A percentile compares a stretch with the other conserved stretches of the same genome.
Evolutionary conservation across 192 early-diverging fungal genomes (phyloP).

Genomic region (Fimicolochytrium jonesii): DNA sequence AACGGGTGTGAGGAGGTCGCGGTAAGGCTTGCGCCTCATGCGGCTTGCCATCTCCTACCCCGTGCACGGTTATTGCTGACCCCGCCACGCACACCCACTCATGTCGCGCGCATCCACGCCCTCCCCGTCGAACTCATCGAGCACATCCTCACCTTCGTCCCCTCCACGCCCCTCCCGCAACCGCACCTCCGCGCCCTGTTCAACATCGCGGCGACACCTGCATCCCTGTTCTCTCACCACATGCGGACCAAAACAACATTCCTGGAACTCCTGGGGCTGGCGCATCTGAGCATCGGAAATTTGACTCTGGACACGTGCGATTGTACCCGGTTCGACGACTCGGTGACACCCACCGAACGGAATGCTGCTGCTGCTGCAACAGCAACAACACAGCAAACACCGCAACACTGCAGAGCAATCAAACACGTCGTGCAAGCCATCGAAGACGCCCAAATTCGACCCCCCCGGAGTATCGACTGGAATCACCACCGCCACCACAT

Average conservation of each 20-base stretch:
- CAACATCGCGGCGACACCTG: background rate
- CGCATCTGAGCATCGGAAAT: background rate
- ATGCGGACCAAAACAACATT: background rate
- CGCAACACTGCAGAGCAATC: background rate
- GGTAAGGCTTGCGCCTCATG: conserved; percentile 9
- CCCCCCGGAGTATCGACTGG: background rate
- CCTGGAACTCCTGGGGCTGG: conserved; percentile 2
- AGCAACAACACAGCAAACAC: background rate
- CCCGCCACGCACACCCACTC: background rate
- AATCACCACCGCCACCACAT: too few relatives aligned
- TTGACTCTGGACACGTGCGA: background rate
- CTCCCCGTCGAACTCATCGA: conserved; percentile 12
- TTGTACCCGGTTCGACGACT: conserved; percentile 4
- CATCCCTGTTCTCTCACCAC: background rate
- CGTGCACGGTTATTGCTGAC: background rate
- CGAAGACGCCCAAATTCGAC: background rate
- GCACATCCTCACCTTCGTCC: conserved; percentile 11
- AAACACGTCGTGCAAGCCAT: conserved; percentile 7
- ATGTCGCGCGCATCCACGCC: conserved; percentile 4
- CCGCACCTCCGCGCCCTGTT: conserved; percentile 3
- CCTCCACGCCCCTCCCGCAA: background rate
- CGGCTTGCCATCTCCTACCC: background rate
- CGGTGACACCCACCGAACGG: background rate
- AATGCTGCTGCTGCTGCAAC: too few relatives aligned
- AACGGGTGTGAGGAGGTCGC: conserved; percentile 32